These are phyloP conservation scores for Kwoniella europaea DNA, from an alignment of 768 basidiomycete species.

Conservation along the genomic window DNA sequence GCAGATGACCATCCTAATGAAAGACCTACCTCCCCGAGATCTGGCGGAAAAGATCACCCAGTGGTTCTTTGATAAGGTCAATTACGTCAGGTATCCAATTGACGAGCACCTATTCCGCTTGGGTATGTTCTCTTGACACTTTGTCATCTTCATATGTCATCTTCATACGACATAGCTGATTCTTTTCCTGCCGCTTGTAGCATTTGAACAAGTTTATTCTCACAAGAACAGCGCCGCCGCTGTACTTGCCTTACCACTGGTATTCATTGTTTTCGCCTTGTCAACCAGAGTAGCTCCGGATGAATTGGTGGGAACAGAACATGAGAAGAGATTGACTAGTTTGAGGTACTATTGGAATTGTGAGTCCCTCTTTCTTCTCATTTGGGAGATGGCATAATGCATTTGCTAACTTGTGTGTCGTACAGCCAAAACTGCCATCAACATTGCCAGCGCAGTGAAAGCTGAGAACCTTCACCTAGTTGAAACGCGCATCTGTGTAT, in stretches of 20 bases:
- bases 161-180: too few relatives aligned
- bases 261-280: constrained; percentile 90
- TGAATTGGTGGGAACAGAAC: constrained; percentile 76
- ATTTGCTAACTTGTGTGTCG: neutral
- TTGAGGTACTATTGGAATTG: constrained; percentile 94
- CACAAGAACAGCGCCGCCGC: constrained; percentile 48
- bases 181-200: constrained; percentile 47
- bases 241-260: constrained; percentile 68
- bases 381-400: neutral
- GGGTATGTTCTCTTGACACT: constrained; percentile 24
- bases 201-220: constrained; percentile 65
- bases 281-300: constrained; percentile 85
- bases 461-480: constrained; percentile 91
- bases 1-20: constrained; percentile 77
- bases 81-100: constrained; percentile 91
- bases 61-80: constrained; percentile 69
- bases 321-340: constrained; percentile 74
- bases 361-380: constrained; percentile 60
- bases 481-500: constrained; percentile 77
- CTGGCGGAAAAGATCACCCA: constrained; percentile 78
- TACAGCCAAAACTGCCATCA: constrained; percentile 79
- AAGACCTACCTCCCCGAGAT: constrained; percentile 80
- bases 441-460: constrained; percentile 91
- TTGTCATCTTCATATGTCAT: too few relatives aligned
- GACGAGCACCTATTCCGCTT: constrained; percentile 64